Evolutionary conservation across 2,329 filamentous ascomycete species (phyloP).

Genomic region (Trichoderma oligosporum): DNA sequence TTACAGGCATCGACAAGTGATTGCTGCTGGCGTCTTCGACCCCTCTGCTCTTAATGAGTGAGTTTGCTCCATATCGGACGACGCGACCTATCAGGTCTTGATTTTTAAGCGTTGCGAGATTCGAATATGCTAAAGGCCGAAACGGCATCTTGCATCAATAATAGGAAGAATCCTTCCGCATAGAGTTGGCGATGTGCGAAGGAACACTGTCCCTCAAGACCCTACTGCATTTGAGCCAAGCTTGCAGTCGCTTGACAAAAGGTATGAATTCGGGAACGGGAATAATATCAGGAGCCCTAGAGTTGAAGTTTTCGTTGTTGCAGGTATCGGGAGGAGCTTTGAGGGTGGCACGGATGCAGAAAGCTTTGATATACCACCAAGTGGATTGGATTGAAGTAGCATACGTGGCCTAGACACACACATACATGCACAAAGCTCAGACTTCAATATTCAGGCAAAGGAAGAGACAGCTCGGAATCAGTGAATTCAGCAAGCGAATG

Average conservation of each 20-base stretch:
- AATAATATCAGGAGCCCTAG: background rate
- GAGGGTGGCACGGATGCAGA: background rate
- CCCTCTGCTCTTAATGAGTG: background rate
- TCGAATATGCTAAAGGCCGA: background rate
- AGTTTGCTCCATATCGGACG: background rate
- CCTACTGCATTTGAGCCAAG: background rate
- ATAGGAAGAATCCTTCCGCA: background rate
- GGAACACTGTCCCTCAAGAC: background rate
- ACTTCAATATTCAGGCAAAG: background rate
- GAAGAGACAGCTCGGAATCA: background rate
- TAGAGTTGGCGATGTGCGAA: conserved; percentile 1
- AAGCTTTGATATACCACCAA: background rate
- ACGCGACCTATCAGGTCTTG: background rate
- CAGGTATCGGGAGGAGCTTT: background rate
- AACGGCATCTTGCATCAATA: background rate
- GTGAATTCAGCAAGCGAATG: background rate
- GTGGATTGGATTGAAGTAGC: background rate
- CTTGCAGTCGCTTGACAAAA: background rate
- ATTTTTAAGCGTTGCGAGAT: background rate
- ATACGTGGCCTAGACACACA: background rate
- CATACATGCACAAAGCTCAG: no score
- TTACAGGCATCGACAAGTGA: background rate
- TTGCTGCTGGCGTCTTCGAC: background rate
- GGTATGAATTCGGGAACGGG: background rate
- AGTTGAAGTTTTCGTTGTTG: background rate